Base-by-base conservation (phyloP, 106 monocot genomes). In the Ottelia alismoides region DNA sequence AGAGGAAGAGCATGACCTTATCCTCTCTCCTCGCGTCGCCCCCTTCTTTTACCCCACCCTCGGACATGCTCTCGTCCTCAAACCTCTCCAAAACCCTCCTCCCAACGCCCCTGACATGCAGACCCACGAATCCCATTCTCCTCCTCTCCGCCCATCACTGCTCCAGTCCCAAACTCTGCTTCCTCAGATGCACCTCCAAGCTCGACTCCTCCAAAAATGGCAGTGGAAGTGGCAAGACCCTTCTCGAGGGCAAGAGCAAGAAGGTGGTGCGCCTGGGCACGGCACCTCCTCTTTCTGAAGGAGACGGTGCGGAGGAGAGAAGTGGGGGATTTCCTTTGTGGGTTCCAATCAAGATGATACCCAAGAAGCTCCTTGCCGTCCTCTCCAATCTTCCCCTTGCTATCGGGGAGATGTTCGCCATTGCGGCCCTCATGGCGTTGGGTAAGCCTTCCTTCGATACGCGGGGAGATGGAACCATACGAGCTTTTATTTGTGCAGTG, bases 381-480 rank as follows among this genome's bases (percentile, higher is more conserved):
- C 76, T 94, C 25, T 84, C 88, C 17, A 94, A 94, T 53, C 74
- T 94, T 12, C 84, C 78, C 16, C 52, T 94, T 64, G 94, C 88
- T 6, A 84, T 94, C 30, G 78, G 81, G 18, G 88, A 94, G 76
- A 94, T 94, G 94, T 84, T 72, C 71, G 61, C 76, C 50, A 78
- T 88, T 49, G 94, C 74, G 9, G 70, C 80, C 22, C 78, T 94
- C 28, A 94, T 94, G 94, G 94, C 74, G 22, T 57, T 94, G 32
- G 94, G 94, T 94, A n/a, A n/a, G n/a, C n/a, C n/a, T n/a, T n/a
- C n/a, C n/a, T n/a, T n/a, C n/a, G n/a, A n/a, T n/a, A n/a, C n/a
- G n/a, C n/a, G n/a, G n/a, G n/a, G n/a, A n/a, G n/a, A n/a, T n/a
- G n/a, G n/a, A n/a, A n/a, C n/a, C n/a, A n/a, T n/a, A n/a, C n/a